Evolutionary conservation across 2,329 filamentous ascomycete species (phyloP).

Genomic region (Fusarium sp.): DNA sequence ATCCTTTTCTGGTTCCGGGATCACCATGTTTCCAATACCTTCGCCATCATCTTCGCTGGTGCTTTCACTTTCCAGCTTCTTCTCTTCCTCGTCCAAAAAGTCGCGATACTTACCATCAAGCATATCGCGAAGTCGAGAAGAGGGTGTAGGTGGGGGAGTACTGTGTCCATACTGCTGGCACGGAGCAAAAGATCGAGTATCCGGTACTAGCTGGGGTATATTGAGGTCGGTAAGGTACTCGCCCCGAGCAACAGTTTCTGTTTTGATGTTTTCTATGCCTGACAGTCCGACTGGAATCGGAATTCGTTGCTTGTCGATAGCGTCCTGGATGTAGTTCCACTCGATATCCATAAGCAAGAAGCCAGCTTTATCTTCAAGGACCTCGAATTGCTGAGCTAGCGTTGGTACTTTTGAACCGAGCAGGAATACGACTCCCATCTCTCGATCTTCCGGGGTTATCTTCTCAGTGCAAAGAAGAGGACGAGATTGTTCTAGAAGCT

Average conservation of each 20-base stretch:
- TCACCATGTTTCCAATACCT: not conserved
- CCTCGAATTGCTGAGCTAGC: conserved; percentile 16
- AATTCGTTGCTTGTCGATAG: conserved; percentile 29
- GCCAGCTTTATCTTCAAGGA: conserved; percentile 23
- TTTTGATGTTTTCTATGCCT: not conserved
- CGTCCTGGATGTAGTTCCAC: conserved; percentile 39
- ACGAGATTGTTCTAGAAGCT: conserved; percentile 31
- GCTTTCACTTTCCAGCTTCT: not conserved
- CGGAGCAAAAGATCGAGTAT: not conserved
- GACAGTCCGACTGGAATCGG: not conserved
- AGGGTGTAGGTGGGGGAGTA: not conserved
- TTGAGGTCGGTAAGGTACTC: not conserved
- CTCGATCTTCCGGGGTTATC: conserved; percentile 27
- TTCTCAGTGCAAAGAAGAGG: conserved; percentile 43
- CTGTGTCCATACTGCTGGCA: not conserved
- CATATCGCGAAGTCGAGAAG: conserved; percentile 10
- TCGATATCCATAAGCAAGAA: conserved; percentile 45
- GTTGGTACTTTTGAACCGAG: not conserved
- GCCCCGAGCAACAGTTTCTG: not conserved
- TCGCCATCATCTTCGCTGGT: not conserved
- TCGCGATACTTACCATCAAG: conserved; percentile 5
- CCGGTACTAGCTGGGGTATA: not conserved
- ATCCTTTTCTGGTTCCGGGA: conserved; percentile 34
- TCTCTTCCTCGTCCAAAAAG: not conserved
- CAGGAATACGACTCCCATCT: conserved; percentile 36